A percentile compares a stretch with the other conserved stretches of the same genome.
Conservation (phyloP, 495 filamentous ascomycete genomes). For the Trichoderma gamsii region DNA sequence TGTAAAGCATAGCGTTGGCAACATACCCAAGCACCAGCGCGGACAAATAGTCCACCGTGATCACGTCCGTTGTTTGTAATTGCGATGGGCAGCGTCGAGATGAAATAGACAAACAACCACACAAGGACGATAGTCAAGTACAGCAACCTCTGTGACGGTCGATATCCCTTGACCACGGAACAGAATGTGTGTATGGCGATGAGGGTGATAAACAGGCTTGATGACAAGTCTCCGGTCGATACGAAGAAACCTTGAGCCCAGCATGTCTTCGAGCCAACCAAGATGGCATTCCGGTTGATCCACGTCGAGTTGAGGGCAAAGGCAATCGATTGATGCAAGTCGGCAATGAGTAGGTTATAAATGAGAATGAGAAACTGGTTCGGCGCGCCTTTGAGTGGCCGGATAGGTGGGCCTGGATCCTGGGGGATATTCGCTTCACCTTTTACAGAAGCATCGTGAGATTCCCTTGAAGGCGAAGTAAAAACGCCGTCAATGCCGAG, state of each 20-base stretch:
- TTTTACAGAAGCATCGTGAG: conserved; percentile 14
- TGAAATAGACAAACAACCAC: conserved; percentile 55
- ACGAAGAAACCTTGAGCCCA: conserved; percentile 68
- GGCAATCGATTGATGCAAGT: conserved; percentile 62
- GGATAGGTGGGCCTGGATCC: neutral
- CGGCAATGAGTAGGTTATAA: conserved; percentile 67
- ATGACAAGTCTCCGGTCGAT: conserved; percentile 61
- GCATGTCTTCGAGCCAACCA: conserved; percentile 52
- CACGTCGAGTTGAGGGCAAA: conserved; percentile 63
- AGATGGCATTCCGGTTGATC: conserved; percentile 49
- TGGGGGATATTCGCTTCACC: neutral
- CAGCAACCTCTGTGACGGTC: conserved; percentile 49
- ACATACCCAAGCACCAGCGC: conserved; percentile 59
- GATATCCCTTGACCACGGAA: conserved; percentile 53
- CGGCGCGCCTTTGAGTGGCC: conserved; percentile 20
- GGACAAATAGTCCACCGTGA: conserved; percentile 51
- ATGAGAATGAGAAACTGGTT: conserved; percentile 73
- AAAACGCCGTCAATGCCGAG: conserved; percentile 16
- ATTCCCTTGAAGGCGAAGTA: conserved; percentile 28
- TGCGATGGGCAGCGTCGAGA: conserved; percentile 51
- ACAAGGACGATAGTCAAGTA: conserved; percentile 43
- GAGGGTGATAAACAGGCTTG: conserved; percentile 63
- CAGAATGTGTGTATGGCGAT: conserved; percentile 67
- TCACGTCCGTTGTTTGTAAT: conserved; percentile 40
- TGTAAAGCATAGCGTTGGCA: neutral